phyloP scores from a whole-genome alignment of 1,284 basidiomycete species.

The Naganishia sp. region DNA sequence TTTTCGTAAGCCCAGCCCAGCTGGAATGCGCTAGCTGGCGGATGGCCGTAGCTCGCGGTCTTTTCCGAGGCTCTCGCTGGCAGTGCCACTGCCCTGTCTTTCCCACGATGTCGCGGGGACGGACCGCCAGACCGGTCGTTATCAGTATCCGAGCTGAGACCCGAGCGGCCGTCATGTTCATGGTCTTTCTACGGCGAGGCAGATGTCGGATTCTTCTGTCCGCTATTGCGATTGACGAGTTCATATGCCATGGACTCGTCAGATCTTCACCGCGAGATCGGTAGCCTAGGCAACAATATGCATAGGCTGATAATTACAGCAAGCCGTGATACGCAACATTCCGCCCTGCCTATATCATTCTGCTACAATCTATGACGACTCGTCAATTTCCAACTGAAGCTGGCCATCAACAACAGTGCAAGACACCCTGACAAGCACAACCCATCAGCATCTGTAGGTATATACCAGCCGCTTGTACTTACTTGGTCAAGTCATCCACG shows the following conservation, averaged over 20 bases:
- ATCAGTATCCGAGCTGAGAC: conserved; percentile 25
- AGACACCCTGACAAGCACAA: conserved; percentile 8
- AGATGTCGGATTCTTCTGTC: neutral
- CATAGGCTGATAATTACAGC: no score
- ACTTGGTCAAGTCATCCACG: conserved; percentile 50
- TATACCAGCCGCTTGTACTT: neutral
- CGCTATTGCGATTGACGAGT: no score
- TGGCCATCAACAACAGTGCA: conserved; percentile 23
- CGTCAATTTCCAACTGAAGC: conserved; percentile 28
- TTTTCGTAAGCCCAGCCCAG: neutral
- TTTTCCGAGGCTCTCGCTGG: neutral
- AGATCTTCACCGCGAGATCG: no score
- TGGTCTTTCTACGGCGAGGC: neutral
- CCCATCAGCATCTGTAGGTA: no score
- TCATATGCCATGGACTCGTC: no score
- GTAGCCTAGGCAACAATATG: no score
- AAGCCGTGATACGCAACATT: no score
- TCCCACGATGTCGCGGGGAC: conserved; percentile 18
- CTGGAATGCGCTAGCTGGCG: neutral
- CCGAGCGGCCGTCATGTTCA: conserved; percentile 4
- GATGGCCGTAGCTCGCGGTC: neutral
- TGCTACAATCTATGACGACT: conserved; percentile 12
- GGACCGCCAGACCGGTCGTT: conserved; percentile 4
- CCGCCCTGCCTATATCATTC: no score
- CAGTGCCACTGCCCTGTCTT: neutral